Conservation (phyloP, 805 yeast species). For the Wickerhamomyces hampshirensis region DNA sequence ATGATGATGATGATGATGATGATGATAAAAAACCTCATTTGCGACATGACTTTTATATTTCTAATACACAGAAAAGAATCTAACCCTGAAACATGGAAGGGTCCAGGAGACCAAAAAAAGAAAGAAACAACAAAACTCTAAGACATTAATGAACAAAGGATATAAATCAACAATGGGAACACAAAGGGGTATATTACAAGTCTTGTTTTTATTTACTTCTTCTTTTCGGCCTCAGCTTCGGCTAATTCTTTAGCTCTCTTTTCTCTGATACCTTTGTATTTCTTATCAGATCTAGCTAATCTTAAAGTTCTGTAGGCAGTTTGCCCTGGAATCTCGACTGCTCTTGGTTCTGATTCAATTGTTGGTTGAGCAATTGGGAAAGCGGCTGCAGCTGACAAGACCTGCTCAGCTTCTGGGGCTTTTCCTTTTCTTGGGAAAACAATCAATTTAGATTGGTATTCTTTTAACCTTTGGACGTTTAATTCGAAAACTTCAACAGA, state of each 20-base stretch:
- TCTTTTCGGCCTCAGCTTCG: slow-evolving; percentile 99
- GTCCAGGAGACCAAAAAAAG: no score
- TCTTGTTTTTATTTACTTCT: slow-evolving; percentile 58
- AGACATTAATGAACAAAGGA: no score
- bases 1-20: no score
- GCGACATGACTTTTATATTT: no score
- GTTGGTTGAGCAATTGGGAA: slow-evolving; percentile 89
- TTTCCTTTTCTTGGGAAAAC: slow-evolving; percentile 91
- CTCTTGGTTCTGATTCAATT: slow-evolving; percentile 77
- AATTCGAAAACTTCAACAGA: slow-evolving; percentile 90
- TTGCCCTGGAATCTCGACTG: slow-evolving; percentile 64
- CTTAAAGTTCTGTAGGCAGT: slow-evolving; percentile 93
- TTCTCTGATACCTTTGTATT: slow-evolving; percentile 91
- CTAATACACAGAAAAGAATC: no score
- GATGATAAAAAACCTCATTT: no score
- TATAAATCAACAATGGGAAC: slow-evolving; percentile 34
- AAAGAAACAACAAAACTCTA: no score
- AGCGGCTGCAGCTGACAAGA: slow-evolving; percentile 63
- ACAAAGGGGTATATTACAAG: slow-evolving; percentile 8
- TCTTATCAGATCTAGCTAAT: slow-evolving; percentile 91
- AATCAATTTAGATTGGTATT: slow-evolving; percentile 92
- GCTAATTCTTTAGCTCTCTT: slow-evolving; percentile 97
- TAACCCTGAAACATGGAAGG: no score
- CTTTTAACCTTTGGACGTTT: slow-evolving; percentile 94
- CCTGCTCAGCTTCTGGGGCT: slow-evolving; percentile 77